Evolutionary conservation across 352 stramenopile species (phyloP).

Genomic region (Phytophthora quininea): DNA sequence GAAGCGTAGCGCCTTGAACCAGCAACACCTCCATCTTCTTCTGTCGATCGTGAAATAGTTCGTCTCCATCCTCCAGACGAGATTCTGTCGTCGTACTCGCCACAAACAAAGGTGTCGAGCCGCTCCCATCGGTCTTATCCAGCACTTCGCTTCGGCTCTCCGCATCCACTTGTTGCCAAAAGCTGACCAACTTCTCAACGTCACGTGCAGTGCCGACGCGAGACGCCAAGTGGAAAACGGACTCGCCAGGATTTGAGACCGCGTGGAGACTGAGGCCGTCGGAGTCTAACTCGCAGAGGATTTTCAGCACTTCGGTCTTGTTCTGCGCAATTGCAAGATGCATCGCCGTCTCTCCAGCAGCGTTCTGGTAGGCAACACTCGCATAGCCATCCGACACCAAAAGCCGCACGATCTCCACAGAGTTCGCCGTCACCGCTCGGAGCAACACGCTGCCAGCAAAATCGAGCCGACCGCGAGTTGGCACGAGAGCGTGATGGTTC

Average conservation of each 20-base stretch:
- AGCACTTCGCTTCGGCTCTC: neutral
- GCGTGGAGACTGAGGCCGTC: neutral
- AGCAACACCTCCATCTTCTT: conserved; percentile 20
- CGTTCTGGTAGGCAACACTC: conserved; percentile 8
- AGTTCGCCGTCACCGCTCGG: conserved; percentile 8
- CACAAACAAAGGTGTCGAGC: conserved; percentile 10
- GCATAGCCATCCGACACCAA: conserved; percentile 14
- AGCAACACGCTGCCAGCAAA: conserved; percentile 14
- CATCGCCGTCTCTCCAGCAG: conserved; percentile 14
- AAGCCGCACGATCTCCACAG: conserved; percentile 7
- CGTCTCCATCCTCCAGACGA: neutral
- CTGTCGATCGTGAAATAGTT: conserved; percentile 2
- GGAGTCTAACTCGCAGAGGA: conserved; percentile 8
- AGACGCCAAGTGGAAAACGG: conserved; percentile 15
- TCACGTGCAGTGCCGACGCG: conserved; percentile 3
- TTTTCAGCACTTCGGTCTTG: conserved; percentile 6
- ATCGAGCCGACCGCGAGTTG: conserved; percentile 9
- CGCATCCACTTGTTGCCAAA: neutral
- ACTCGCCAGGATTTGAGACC: conserved; percentile 5
- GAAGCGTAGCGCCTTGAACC: conserved; percentile 4
- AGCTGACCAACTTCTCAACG: conserved; percentile 13
- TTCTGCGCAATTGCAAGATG: conserved; percentile 12
- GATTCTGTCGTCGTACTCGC: conserved; percentile 10
- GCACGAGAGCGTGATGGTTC: conserved; percentile 20
- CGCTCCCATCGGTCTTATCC: neutral